Evolutionary conservation across 768 basidiomycete species (phyloP).

Genomic region (Heimioporus sp.): DNA sequence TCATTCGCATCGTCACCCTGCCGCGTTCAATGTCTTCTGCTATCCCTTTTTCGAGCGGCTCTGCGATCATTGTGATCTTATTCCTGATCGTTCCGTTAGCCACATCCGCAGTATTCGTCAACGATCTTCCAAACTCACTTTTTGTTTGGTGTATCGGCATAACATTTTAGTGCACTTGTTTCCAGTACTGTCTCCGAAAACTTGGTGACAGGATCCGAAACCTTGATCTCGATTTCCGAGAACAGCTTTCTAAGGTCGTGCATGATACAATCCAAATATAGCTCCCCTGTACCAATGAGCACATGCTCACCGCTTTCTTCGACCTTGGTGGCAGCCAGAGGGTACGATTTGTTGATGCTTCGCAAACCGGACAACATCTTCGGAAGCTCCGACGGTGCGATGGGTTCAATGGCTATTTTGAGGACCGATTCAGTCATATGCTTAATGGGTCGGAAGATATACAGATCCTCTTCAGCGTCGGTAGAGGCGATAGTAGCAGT

Average conservation of each 20-base stretch:
- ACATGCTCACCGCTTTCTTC: constrained; percentile 99
- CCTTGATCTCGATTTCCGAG: constrained; percentile 99
- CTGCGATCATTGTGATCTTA: constrained; percentile 98
- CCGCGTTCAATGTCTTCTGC: constrained; percentile 96
- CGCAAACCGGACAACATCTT: constrained; percentile 98
- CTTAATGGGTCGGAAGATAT: constrained; percentile 95
- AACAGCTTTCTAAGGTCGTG: constrained; percentile 91
- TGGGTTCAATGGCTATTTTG: constrained; percentile 98
- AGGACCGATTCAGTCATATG: constrained; percentile 97
- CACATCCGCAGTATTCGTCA: constrained; percentile 6
- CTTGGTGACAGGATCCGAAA: constrained; percentile 97
- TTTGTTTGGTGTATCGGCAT: constrained; percentile 99
- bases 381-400: constrained; percentile 94
- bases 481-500: constrained; percentile 82
- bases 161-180: constrained; percentile 96
- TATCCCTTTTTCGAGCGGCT: constrained; percentile 92
- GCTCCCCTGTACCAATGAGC: constrained; percentile 92
- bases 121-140: constrained; percentile 56
- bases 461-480: constrained; percentile 78
- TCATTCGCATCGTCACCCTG: constrained; percentile 91
- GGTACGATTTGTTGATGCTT: constrained; percentile 97
- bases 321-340: constrained; percentile 90
- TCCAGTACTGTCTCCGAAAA: constrained; percentile 98
- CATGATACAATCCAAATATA: constrained; percentile 96
- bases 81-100: constrained; percentile 56